Conservation (phyloP, 2,329 filamentous ascomycete species). For the Lojkania enalia region DNA sequence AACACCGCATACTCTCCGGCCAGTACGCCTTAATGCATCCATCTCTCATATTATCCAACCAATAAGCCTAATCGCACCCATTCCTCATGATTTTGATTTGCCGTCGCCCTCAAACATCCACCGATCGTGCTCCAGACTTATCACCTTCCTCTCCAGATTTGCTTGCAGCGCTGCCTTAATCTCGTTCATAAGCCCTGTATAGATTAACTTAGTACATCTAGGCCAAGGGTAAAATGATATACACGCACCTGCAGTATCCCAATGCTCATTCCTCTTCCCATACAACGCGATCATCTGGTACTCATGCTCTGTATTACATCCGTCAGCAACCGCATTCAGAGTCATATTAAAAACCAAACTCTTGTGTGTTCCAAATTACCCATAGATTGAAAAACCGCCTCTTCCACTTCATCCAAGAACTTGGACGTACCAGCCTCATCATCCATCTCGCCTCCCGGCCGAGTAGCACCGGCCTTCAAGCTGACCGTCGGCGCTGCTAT, state of each 20-base stretch:
- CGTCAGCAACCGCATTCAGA: neutral
- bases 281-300: conserved; percentile 39
- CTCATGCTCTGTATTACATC: conserved; percentile 32
- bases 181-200: conserved; percentile 33
- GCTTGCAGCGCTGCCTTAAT: conserved; percentile 57
- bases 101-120: conserved; percentile 86
- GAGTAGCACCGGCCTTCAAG: conserved; percentile 17
- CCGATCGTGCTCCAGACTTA: conserved; percentile 75
- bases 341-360: neutral
- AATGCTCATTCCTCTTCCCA: conserved; percentile 34
- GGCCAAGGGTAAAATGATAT: neutral
- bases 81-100: conserved; percentile 9
- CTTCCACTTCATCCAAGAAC: neutral
- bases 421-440: conserved; percentile 35
- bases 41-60: no score
- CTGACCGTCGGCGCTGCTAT: conserved; percentile 36
- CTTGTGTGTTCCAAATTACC: neutral
- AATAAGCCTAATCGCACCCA: no score
- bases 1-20: no score
- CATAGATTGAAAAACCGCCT: no score
- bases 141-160: conserved; percentile 72
- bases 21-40: no score
- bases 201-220: neutral
- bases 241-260: conserved; percentile 21
- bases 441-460: conserved; percentile 23